phyloP scores from a whole-genome alignment of 2,329 filamentous ascomycete genomes.

The Trichophyton schoenleinii region DNA sequence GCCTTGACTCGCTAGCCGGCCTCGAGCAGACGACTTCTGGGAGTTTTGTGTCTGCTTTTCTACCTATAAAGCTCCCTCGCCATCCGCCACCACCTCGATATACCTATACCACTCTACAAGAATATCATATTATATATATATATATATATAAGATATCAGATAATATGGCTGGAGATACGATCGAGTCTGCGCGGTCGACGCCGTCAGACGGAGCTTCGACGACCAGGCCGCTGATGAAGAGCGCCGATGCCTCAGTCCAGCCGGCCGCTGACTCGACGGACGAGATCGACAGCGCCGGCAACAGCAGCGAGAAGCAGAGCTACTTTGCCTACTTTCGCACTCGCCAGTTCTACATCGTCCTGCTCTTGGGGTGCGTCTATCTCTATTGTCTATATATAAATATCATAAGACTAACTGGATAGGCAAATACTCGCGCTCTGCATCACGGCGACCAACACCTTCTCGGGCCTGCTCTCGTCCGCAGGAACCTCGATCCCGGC shows the following conservation, averaged over 20 bases:
- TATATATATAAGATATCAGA: too few relatives aligned
- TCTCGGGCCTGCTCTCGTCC: conserved; percentile 59
- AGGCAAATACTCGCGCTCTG: conserved; percentile 74
- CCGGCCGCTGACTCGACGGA: too few relatives aligned
- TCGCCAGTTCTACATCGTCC: conserved; percentile 74
- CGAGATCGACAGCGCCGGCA: conserved; percentile 9
- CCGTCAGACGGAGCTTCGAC: neutral
- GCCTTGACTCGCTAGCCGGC: neutral
- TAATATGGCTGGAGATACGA: neutral
- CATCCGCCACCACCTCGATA: neutral
- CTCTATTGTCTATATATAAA: neutral
- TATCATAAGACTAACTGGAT: conserved; percentile 4
- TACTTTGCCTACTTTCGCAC: conserved; percentile 64
- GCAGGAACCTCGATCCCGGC: conserved; percentile 72
- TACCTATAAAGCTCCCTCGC: conserved; percentile 35
- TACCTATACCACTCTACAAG: neutral
- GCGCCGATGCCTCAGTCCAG: neutral
- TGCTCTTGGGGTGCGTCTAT: conserved; percentile 52
- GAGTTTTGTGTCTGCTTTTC: conserved; percentile 45
- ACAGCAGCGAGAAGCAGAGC: conserved; percentile 30
- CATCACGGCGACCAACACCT: conserved; percentile 87
- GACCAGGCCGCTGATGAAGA: neutral
- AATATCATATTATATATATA: neutral
- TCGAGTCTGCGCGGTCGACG: neutral
- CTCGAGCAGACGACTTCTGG: conserved; percentile 39